These are phyloP conservation scores for Eimeria maxima DNA, from an alignment of 169 alveolate species.

Conservation along the genomic window DNA sequence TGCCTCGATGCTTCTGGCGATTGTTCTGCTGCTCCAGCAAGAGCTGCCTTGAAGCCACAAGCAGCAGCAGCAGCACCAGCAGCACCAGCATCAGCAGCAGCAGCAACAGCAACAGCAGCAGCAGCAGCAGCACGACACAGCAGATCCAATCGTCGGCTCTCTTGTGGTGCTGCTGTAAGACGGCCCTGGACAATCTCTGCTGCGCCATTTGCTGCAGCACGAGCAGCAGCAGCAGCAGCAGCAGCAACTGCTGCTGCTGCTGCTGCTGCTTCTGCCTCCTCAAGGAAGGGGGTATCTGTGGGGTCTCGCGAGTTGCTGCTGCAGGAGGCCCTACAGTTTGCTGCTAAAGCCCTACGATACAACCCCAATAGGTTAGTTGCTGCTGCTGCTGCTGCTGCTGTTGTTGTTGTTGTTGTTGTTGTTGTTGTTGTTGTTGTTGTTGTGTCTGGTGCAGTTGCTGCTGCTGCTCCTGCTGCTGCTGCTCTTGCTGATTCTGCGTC, in stretches of 20 bases:
- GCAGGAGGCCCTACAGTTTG: neutral
- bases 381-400: conserved; percentile 47
- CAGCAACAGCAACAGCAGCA: neutral
- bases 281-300: neutral
- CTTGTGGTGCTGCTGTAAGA: neutral
- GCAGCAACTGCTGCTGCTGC: neutral
- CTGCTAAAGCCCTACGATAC: conserved; percentile 24
- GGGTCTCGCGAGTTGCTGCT: neutral
- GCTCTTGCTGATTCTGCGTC: neutral
- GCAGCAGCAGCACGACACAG: neutral
- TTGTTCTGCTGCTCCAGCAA: neutral
- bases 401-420: neutral
- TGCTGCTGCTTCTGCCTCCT: no score
- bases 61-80: conserved; percentile 22
- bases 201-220: conserved; percentile 9
- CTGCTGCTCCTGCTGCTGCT: conserved; percentile 20
- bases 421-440: neutral
- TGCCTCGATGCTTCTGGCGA: conserved; percentile 34
- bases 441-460: neutral
- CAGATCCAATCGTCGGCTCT: conserved; percentile 1
- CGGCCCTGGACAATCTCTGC: conserved; percentile 17
- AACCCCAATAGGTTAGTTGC: conserved; percentile 27
- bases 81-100: neutral
- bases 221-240: conserved; percentile 46
- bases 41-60: neutral